Base-by-base conservation (phyloP, 1,139 yeast species). In the Eremothecium coryli region DNA sequence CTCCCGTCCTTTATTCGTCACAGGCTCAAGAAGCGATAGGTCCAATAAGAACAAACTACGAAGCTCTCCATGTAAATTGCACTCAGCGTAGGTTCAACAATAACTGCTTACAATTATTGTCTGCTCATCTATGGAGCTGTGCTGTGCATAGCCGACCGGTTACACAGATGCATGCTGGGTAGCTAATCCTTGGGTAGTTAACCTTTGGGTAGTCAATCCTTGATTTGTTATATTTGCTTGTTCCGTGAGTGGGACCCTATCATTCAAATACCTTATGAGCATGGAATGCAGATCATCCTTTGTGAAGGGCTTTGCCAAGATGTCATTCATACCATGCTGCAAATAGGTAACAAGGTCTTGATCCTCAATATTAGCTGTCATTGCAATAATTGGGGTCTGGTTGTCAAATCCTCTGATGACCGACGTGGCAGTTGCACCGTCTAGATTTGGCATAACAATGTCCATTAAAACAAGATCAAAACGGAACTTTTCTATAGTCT, bases 381-480 rank as follows among this genome's bases (percentile, higher is more conserved):
- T 85, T 29, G 95, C 94, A 43, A 86, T 81, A 43, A 88, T 82
- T 4, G 96, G 96, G 0, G 95, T 84, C 39, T 70, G 71, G 16
- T 76, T 75, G 54, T 85, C 94, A 54, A 82, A 82, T 13, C 81
- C 75, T 44, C 96, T 68, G 39, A 88, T 85, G 28, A 85, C 76
- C 33, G 85, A 77, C 2, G 95, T 80, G 2, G 95, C 95, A 2
- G 93, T 79, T 5, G 95, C 93, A 31, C 97, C 97, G 56, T 88
- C 96, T 37, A 88, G 64, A 54, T 82, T 82, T 2, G 96, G 96
- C 90, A 88, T 82, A 16, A 88, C 93, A 35, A 82, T 84, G 60
- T 86, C 95, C 94, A 88, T 85, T 35, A 88, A 62, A 1, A 88
- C 93, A 39, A 86, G 63, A 56, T 86, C 95, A 52, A 80, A 86